Evolutionary conservation across 2,329 filamentous ascomycete genomes (phyloP), one percentile per base, ranked within the genome.

Genomic region (Fusarium protoensiforme): DNA sequence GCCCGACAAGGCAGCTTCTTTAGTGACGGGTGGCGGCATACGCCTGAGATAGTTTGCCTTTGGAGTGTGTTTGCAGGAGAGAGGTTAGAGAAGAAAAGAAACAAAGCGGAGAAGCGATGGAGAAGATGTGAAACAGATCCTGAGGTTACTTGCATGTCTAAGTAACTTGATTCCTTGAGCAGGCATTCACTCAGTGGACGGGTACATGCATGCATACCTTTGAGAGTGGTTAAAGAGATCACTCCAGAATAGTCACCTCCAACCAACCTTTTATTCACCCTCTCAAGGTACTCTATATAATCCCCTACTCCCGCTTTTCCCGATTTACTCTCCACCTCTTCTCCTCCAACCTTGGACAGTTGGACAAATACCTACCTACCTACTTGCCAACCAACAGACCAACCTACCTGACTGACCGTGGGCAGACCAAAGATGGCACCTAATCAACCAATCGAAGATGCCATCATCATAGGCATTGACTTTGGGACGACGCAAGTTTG

Each of bases 401-500:
- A 24, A 48, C 48, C 48, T 11, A 2, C 14, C 29, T 16, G 18
- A 22, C 31, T 5, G 24, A 6, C 20, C 18, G 22, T 10, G 1
- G n/a, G 8, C n/a, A 16, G 8, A 8, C 2, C 18, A 11, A 72
- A 8, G 4, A 74, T 71, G 66, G 0, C 64, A 0, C 4, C 57
- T 0, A 9, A 51, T 1, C 0, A 61, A 14, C 41, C 41, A 1
- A 48, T n/a, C 0, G 67, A 68, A n/a, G 69, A 79, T 39, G 24
- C 22, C 0, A 75, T 85, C 2, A 70, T 84, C 20, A 71, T 86
- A 3, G 83, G 85, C 0, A 80, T 87, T 8, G 85, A 87, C 41
- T 86, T 87, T 53, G 85, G 85, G 1, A 87, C 86, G 0, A 87
- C 85, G 77, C 85, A 67, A 66, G 81, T 73, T 2, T 6, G 10